Conservation (phyloP, 1,139 yeast species). For the Scheffersomyces quercinus region DNA sequence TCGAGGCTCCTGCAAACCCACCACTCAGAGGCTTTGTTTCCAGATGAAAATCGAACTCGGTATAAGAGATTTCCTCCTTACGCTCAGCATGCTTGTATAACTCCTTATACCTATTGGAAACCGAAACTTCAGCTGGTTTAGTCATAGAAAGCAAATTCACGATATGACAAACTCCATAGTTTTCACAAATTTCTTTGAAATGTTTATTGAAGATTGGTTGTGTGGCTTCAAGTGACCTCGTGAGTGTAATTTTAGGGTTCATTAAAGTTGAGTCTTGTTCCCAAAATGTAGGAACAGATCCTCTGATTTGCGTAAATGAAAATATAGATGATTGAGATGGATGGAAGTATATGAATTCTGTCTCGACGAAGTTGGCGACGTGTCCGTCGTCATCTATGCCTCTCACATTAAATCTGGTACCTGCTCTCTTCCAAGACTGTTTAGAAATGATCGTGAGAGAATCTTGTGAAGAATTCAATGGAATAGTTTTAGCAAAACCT, state of each 20-base stretch:
- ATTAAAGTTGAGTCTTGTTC: conserved; percentile 90
- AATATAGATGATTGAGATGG: conserved; percentile 49
- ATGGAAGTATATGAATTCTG: conserved; percentile 63
- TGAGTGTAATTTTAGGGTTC: conserved; percentile 81
- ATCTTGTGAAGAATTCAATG: conserved; percentile 54
- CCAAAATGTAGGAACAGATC: conserved; percentile 97
- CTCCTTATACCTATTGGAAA: conserved; percentile 65
- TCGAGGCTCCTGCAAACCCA: conserved; percentile 81
- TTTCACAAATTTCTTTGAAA: conserved; percentile 64
- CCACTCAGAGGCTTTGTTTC: conserved; percentile 76
- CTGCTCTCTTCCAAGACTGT: conserved; percentile 95
- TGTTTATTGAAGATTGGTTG: conserved; percentile 88
- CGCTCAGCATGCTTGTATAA: conserved; percentile 48
- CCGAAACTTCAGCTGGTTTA: conserved; percentile 72
- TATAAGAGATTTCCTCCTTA: conserved; percentile 54
- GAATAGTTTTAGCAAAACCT: conserved; percentile 87
- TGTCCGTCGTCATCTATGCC: conserved; percentile 95
- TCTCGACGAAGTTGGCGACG: conserved; percentile 95
- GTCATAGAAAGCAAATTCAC: conserved; percentile 77
- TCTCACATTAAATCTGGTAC: conserved; percentile 89
- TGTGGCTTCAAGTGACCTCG: conserved; percentile 88
- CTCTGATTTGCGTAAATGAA: conserved; percentile 86
- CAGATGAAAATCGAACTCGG: conserved; percentile 91
- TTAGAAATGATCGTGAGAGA: conserved; percentile 80
- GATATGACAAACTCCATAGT: conserved; percentile 85